phyloP scores from a whole-genome alignment of 164 flowering plant genomes.

The Paratinospora sagittata region DNA sequence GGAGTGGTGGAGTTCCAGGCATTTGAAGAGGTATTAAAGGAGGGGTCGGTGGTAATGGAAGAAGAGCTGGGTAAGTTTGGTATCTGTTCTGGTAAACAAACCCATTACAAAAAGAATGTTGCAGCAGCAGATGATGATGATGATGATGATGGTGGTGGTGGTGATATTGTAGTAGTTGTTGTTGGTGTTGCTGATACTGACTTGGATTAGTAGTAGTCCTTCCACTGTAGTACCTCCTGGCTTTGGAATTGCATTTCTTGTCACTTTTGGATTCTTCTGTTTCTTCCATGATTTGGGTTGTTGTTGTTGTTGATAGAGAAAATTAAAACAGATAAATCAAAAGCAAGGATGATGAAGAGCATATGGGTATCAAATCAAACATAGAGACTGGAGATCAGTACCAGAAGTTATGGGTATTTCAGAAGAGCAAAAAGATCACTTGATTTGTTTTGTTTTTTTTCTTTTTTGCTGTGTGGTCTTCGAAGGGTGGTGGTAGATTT shows the following conservation, averaged over 20 bases:
- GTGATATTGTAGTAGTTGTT: neutral
- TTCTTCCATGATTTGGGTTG: constrained; percentile 45
- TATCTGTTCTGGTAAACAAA: constrained; percentile 38
- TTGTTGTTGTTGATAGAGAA: constrained; percentile 6
- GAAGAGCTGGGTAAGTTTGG: constrained; percentile 48
- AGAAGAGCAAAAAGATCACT: neutral
- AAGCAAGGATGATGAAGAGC: neutral
- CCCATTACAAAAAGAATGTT: constrained; percentile 30
- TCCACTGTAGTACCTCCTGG: constrained; percentile 26
- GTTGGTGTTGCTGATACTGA: constrained; percentile 9
- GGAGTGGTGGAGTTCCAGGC: constrained; percentile 25
- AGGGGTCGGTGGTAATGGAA: constrained; percentile 66
- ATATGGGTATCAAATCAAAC: neutral
- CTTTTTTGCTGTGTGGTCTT: too few relatives aligned
- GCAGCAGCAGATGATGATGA: constrained; percentile 26
- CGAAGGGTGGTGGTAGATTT: neutral
- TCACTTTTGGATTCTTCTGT: constrained; percentile 36
- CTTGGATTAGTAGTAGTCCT: constrained; percentile 17
- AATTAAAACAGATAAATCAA: constrained; percentile 4
- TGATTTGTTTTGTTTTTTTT: too few relatives aligned
- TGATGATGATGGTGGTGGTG: neutral
- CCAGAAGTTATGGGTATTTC: neutral
- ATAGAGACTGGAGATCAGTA: too few relatives aligned
- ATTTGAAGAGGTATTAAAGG: constrained; percentile 39
- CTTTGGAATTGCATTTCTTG: constrained; percentile 44